Conservation (phyloP, 2,329 filamentous ascomycete genomes). For the Talaromyces sp. region DNA sequence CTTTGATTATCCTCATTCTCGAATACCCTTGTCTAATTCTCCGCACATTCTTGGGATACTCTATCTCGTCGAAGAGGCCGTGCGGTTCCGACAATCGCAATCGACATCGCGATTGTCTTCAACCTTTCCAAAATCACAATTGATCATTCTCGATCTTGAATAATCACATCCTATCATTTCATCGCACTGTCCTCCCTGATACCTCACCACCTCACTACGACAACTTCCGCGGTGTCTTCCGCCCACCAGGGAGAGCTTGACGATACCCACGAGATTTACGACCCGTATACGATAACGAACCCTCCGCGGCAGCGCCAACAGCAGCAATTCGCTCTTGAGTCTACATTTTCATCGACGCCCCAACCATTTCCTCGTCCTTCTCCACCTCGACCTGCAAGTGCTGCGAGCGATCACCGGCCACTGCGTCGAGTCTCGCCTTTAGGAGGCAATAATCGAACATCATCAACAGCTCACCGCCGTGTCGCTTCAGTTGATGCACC, state of each 20-base stretch:
- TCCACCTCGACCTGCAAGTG: constrained; percentile 50
- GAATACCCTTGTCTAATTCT: constrained; percentile 21
- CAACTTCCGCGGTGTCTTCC: constrained; percentile 42
- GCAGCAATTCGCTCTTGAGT: constrained; percentile 39
- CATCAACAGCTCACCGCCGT: constrained; percentile 36
- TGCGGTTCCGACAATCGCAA: constrained; percentile 10
- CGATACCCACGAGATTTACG: constrained; percentile 55
- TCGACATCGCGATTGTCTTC: neutral
- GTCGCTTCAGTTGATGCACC: constrained; percentile 45
- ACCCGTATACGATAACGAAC: constrained; percentile 45
- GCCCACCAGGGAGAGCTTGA: constrained; percentile 42
- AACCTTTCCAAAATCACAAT: neutral
- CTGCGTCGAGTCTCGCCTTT: constrained; percentile 52
- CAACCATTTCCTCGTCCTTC: constrained; percentile 7
- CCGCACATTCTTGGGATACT: constrained; percentile 26
- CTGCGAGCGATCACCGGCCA: constrained; percentile 50
- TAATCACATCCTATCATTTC: neutral
- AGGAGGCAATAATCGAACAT: constrained; percentile 41
- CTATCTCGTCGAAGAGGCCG: neutral
- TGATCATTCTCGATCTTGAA: neutral
- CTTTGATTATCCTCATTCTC: constrained; percentile 16
- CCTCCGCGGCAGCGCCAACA: constrained; percentile 46
- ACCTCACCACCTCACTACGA: constrained; percentile 23
- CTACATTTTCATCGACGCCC: constrained; percentile 45
- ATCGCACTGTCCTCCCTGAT: constrained; percentile 36